A percentile compares a stretch with the other conserved stretches of the same genome.
phyloP scores from a whole-genome alignment of 371 early-diverging fungal species.

The Mortierella sp. region DNA sequence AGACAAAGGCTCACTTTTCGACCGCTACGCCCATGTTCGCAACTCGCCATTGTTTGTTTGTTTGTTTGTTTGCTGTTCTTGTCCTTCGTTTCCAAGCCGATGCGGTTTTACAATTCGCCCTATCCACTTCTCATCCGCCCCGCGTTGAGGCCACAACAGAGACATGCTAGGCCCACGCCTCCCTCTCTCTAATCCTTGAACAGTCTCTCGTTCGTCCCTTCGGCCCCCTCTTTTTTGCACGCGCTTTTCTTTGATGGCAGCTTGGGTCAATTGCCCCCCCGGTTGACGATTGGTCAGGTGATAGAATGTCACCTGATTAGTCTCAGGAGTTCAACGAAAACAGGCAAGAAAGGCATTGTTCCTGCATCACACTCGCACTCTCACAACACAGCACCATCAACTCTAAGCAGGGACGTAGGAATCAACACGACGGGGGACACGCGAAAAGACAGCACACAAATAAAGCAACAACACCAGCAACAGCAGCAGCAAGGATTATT shows the following conservation, averaged over 20 bases:
- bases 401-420: not conserved
- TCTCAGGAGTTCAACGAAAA: not conserved
- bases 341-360: not conserved
- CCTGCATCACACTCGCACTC: not conserved
- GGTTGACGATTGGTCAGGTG: not conserved
- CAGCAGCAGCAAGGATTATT: not conserved
- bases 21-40: conserved; percentile 6
- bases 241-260: not conserved
- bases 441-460: not conserved
- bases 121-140: not conserved
- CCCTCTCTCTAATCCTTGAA: not conserved
- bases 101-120: too few relatives aligned
- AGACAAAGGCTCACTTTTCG: not conserved
- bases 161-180: not conserved
- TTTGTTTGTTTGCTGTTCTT: not conserved
- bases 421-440: not conserved
- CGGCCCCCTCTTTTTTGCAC: not conserved
- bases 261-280: too few relatives aligned
- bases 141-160: too few relatives aligned
- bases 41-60: not conserved
- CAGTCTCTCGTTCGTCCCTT: not conserved
- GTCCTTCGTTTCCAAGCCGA: not conserved
- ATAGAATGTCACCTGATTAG: not conserved
- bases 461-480: not conserved
- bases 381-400: not conserved